Evolutionary conservation across 495 filamentous ascomycete genomes (phyloP).

Genomic region (Delitschia confertaspora): DNA sequence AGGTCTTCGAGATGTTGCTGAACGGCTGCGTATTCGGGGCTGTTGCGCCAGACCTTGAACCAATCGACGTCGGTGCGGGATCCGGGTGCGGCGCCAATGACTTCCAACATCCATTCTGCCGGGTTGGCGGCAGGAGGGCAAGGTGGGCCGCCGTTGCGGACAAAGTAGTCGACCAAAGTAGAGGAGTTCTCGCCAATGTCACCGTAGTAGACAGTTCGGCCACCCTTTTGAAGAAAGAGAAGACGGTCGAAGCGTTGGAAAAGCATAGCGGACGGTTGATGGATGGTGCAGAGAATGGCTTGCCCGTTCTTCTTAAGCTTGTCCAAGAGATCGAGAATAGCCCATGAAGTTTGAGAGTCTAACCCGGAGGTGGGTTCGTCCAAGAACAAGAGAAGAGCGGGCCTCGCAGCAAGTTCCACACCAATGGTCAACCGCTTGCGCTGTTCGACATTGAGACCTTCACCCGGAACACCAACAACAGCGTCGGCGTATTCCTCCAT

Average conservation of each 20-base stretch:
- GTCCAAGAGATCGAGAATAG: slow-evolving; percentile 63
- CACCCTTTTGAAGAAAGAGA: slow-evolving; percentile 72
- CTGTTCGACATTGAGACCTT: slow-evolving; percentile 83
- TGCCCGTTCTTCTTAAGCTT: slow-evolving; percentile 75
- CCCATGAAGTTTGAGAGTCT: slow-evolving; percentile 12
- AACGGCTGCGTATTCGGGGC: slow-evolving; percentile 58
- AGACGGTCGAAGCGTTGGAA: slow-evolving; percentile 86
- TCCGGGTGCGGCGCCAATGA: slow-evolving; percentile 86
- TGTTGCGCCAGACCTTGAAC: slow-evolving; percentile 70
- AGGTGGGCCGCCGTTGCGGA: slow-evolving; percentile 61
- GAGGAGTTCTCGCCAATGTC: slow-evolving; percentile 75
- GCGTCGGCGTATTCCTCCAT: slow-evolving; percentile 83
- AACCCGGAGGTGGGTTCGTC: slow-evolving; percentile 63
- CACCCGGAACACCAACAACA: slow-evolving; percentile 72
- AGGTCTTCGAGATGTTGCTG: slow-evolving; percentile 62
- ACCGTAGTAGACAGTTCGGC: slow-evolving; percentile 83
- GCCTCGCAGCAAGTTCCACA: slow-evolving; percentile 85
- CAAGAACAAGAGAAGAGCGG: slow-evolving; percentile 70
- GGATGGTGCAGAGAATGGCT: slow-evolving; percentile 83
- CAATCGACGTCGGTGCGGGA: slow-evolving; percentile 69
- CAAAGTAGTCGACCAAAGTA: slow-evolving; percentile 68
- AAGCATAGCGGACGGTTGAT: slow-evolving; percentile 80
- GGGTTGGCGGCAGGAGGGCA: slow-evolving; percentile 77
- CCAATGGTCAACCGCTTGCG: slow-evolving; percentile 79
- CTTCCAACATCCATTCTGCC: slow-evolving; percentile 94